phyloP scores from a whole-genome alignment of 495 filamentous ascomycete genomes.

The Penicillium macrosclerotiorum region DNA sequence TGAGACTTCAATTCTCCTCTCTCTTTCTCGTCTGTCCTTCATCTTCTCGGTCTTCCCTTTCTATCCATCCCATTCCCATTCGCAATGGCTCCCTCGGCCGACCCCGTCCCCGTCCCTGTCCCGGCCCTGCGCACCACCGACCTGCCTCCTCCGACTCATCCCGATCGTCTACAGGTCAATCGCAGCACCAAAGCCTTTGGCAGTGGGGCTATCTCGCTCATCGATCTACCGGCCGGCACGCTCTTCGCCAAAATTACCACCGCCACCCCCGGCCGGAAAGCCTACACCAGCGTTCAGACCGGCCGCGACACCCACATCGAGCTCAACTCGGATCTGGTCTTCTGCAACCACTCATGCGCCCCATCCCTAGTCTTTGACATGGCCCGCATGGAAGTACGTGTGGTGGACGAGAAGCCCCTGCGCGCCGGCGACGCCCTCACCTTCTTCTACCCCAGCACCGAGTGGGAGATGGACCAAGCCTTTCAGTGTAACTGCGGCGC shows the following conservation, averaged over 20 bases:
- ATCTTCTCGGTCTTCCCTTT: background rate
- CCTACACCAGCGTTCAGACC: conserved; percentile 70
- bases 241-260: conserved; percentile 51
- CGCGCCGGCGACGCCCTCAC: conserved; percentile 62
- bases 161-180: conserved; percentile 32
- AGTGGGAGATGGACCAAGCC: conserved; percentile 73
- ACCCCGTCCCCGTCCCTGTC: conserved; percentile 8
- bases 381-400: conserved; percentile 58
- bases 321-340: conserved; percentile 72
- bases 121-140: conserved; percentile 11
- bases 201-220: conserved; percentile 59
- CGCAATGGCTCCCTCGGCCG: conserved; percentile 22
- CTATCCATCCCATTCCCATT: background rate
- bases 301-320: conserved; percentile 62
- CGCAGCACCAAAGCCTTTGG: conserved; percentile 50
- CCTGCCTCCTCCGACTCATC: conserved; percentile 32
- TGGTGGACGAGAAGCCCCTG: conserved; percentile 51
- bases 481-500: conserved; percentile 66
- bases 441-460: conserved; percentile 77
- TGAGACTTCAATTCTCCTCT: background rate
- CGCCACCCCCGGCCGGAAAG: conserved; percentile 57
- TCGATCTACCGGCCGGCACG: conserved; percentile 61
- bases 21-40: background rate
- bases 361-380: conserved; percentile 72
- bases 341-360: conserved; percentile 72